A percentile compares a stretch with the other conserved stretches of the same genome.
Evolutionary conservation across 805 yeast species (phyloP).

Genomic region (Candida rishiriensis): DNA sequence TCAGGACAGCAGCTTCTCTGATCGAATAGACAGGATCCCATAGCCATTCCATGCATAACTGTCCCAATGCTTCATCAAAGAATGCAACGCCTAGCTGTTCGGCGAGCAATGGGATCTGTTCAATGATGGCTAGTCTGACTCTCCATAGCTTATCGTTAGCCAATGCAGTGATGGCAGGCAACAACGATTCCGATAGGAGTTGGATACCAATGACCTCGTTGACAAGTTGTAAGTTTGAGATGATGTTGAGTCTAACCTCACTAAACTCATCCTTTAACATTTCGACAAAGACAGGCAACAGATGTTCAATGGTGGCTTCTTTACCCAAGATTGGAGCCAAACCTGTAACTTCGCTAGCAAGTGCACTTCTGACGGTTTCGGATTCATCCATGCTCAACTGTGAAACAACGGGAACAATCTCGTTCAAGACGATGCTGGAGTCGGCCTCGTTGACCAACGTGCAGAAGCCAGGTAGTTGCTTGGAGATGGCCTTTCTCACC

Average conservation of each 20-base stretch:
- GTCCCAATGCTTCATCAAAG: slow-evolving; percentile 87
- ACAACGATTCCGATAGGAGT: slow-evolving; percentile 73
- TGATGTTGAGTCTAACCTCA: slow-evolving; percentile 91
- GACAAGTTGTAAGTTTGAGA: slow-evolving; percentile 85
- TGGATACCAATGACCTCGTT: slow-evolving; percentile 94
- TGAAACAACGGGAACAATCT: slow-evolving; percentile 78
- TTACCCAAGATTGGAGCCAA: slow-evolving; percentile 82
- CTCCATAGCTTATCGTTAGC: slow-evolving; percentile 98
- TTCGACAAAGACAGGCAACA: slow-evolving; percentile 82
- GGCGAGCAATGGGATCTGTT: slow-evolving; percentile 91
- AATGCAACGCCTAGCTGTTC: slow-evolving; percentile 90
- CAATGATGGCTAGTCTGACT: slow-evolving; percentile 93
- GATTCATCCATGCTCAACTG: slow-evolving; percentile 85
- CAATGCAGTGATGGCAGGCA: slow-evolving; percentile 93
- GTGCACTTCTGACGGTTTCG: slow-evolving; percentile 88
- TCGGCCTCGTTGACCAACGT: slow-evolving; percentile 39
- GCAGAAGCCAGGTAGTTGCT: slow-evolving; percentile 79
- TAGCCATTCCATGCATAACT: slow-evolving; percentile 93
- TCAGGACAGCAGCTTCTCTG: slow-evolving; percentile 91
- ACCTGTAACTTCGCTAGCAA: slow-evolving; percentile 84
- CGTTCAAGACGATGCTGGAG: slow-evolving; percentile 51
- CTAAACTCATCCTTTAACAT: slow-evolving; percentile 97
- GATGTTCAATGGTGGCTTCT: slow-evolving; percentile 73
- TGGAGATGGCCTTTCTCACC: slow-evolving; percentile 91
- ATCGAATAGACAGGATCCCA: slow-evolving; percentile 98